Evolutionary conservation across 306 rosid species (phyloP), one percentile per base, ranked within the genome.

Genomic region (Medicago lupulina): DNA sequence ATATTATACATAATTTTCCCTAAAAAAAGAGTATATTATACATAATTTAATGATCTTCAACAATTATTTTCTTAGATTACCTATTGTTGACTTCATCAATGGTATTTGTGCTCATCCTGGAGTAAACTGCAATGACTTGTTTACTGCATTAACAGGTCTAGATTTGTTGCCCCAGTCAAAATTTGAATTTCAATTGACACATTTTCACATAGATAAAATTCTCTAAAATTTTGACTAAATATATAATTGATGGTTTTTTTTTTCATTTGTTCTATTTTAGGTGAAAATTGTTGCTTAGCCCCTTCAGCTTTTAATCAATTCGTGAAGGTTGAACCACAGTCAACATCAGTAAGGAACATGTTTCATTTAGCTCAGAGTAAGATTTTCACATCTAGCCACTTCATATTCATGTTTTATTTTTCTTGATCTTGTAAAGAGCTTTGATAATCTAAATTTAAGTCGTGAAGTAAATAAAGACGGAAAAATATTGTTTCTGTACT

Each of bases 331-430:
- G 88, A 80, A 63, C 94, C 92, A 17, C 96, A 87, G 19, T 53
- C 96, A 6, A 80, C 98, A 36, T 87, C 98, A 7, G 84, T 81
- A 57, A 89, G 77, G 90, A 93, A 67, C 84, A 0, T 90, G 93
- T 71, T 82, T 6, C 96, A 93, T 73, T 86, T 93, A 25, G 74
- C 93, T 51, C 95, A 86, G 59, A 77, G 98, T 93, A 87, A 77
- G 73, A 66, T 40, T 18, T 18, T 2, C 14, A 5, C 14, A n/a
- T 38, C 49, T 66, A 13, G 13, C 67, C 9, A 28, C 2, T 34
- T 34, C 7, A 34, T 23, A 23, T 2, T 34, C 38, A 34, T 34
- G 7, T 34, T 34, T 34, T 34, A 28, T 34, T 34, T 34, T 34
- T 34, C 38, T 34, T 34, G 7, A 34, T 6, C 38, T 7, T 34